Conservation (phyloP, 441 rosid species). For the Flueggea neowawraea region DNA sequence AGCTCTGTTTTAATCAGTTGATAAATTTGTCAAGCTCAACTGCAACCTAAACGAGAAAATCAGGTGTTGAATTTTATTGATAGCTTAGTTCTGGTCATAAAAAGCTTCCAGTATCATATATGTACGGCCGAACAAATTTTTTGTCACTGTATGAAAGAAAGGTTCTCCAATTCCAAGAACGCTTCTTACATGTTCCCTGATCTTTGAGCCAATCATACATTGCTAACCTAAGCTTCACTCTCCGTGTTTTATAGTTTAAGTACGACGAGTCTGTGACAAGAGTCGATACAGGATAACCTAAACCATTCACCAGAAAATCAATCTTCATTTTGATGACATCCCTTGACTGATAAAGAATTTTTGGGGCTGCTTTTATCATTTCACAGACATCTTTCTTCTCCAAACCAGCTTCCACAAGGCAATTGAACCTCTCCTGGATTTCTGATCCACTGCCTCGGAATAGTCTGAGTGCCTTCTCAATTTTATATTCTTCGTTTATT, state of each 20-base stretch:
- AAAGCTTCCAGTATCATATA: no score
- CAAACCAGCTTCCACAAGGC: constrained; percentile 52
- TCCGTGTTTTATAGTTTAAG: constrained; percentile 38
- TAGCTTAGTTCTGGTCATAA: no score
- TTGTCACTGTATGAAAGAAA: constrained; percentile 43
- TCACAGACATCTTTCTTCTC: constrained; percentile 41
- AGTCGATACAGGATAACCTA: constrained; percentile 49
- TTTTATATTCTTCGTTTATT: constrained; percentile 30
- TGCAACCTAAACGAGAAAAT: no score
- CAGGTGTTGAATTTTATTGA: no score
- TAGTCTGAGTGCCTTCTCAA: constrained; percentile 39
- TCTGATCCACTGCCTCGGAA: constrained; percentile 67
- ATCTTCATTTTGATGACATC: constrained; percentile 52
- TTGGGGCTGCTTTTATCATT: constrained; percentile 59
- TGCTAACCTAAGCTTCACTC: constrained; percentile 53
- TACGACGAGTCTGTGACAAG: constrained; percentile 50
- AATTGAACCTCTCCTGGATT: constrained; percentile 65
- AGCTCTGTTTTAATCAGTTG: no score
- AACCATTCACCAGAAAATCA: constrained; percentile 36
- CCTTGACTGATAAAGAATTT: constrained; percentile 46
- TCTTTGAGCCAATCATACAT: constrained; percentile 72
- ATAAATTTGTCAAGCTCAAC: no score
- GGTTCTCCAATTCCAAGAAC: constrained; percentile 36
- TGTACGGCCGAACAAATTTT: constrained; percentile 28
- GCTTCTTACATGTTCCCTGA: constrained; percentile 26